These are phyloP conservation scores for Microthlaspi erraticum DNA, from an alignment of 345 rosid species.

Conservation along the genomic window DNA sequence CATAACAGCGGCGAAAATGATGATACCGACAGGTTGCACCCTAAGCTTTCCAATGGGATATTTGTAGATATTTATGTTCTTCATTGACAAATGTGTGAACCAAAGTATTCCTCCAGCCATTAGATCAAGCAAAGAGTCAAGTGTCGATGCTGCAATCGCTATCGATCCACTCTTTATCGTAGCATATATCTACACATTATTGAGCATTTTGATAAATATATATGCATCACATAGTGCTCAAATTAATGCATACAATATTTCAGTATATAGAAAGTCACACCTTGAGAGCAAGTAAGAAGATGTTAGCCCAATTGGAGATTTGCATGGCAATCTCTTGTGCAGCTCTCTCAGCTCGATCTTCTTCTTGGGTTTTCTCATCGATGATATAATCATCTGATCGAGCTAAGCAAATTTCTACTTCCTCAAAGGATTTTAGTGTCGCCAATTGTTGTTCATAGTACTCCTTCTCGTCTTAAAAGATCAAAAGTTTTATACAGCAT, in stretches of 20 bases:
- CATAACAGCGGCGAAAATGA: slow-evolving; percentile 93
- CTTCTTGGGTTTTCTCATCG: slow-evolving; percentile 52
- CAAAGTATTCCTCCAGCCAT: slow-evolving; percentile 97
- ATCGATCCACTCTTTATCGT: slow-evolving; percentile 86
- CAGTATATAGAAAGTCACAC: slow-evolving; percentile 40
- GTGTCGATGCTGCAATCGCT: slow-evolving; percentile 95
- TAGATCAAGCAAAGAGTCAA: slow-evolving; percentile 93
- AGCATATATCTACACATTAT: slow-evolving; percentile 68
- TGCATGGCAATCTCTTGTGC: slow-evolving; percentile 77
- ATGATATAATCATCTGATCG: slow-evolving; percentile 34
- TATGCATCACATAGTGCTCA: neutral
- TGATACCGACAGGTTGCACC: slow-evolving; percentile 93
- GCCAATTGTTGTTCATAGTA: slow-evolving; percentile 76
- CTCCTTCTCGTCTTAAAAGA: slow-evolving; percentile 63
- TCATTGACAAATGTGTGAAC: slow-evolving; percentile 93
- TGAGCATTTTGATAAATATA: slow-evolving; percentile 19
- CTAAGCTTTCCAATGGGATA: slow-evolving; percentile 97
- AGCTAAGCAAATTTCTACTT: slow-evolving; percentile 55
- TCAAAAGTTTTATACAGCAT: neutral
- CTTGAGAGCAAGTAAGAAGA: slow-evolving; percentile 73
- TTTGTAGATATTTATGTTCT: slow-evolving; percentile 74
- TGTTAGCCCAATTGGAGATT: slow-evolving; percentile 79
- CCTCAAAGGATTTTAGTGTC: slow-evolving; percentile 79
- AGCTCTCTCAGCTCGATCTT: slow-evolving; percentile 42
- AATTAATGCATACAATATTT: neutral